phyloP scores from a whole-genome alignment of 2,329 filamentous ascomycete genomes.

The Penicillium thymicola region DNA sequence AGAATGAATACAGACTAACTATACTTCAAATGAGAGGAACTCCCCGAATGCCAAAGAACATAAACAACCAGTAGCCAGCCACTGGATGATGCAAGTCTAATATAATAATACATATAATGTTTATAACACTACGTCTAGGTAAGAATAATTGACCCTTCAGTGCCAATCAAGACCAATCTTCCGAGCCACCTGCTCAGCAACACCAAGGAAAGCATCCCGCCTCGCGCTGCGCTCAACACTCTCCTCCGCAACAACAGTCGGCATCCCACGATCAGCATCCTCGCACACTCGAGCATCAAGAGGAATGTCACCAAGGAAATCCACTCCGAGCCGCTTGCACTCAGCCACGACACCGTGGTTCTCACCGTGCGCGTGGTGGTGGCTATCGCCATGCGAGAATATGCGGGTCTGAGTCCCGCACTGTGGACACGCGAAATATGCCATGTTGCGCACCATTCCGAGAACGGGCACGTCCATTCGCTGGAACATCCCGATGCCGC shows the following conservation, averaged over 20 bases:
- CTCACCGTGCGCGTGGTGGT: constrained; percentile 35
- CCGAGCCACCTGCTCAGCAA: constrained; percentile 57
- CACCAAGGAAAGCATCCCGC: constrained; percentile 66
- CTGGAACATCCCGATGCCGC: constrained; percentile 89
- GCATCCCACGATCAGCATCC: constrained; percentile 81
- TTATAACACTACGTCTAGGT: not conserved
- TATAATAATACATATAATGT: not conserved
- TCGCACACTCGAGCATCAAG: constrained; percentile 82
- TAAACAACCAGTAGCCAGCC: not conserved
- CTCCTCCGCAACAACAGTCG: constrained; percentile 85
- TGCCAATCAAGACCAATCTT: constrained; percentile 45
- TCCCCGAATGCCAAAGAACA: not conserved
- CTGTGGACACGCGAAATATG: constrained; percentile 73
- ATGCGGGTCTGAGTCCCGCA: constrained; percentile 73
- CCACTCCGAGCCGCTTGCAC: constrained; percentile 68
- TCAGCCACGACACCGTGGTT: constrained; percentile 63
- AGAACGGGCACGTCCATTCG: constrained; percentile 74
- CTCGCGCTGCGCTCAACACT: constrained; percentile 58
- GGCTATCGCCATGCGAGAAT: constrained; percentile 54
- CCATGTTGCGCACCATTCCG: constrained; percentile 92
- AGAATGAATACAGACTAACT: not conserved
- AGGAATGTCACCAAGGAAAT: constrained; percentile 85
- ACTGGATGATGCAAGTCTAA: not conserved
- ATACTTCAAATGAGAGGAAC: not conserved
- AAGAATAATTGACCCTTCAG: constrained; percentile 2